Evolutionary conservation across 257 asterid genomes (phyloP), one percentile per base, ranked within the genome.

Genomic region (Gentiana dahurica): DNA sequence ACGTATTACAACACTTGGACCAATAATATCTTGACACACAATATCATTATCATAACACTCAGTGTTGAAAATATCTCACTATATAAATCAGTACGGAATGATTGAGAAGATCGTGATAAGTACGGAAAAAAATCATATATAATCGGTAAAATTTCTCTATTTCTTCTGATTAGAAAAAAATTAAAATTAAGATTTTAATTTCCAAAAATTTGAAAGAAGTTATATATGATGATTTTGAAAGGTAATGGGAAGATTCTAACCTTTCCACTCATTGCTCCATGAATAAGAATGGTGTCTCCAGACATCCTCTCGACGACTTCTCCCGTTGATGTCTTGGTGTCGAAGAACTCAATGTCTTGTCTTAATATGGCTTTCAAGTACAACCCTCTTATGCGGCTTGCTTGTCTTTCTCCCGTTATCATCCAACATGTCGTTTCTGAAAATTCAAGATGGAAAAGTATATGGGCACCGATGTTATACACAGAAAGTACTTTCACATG

Each of bases 231-330:
- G 24, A 24, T 24, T 34, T 13, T 48, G 34, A 35, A 39, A 34
- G 5, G 7, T 3, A 15, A 3, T 8, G 39, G 58, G 5, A 34
- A 15, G 11, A 2, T 34, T 2, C 57, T 64, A 51, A 87, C 95
- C 57, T 88, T 88, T 73, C 78, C 93, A 0, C 95, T 90, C 86
- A 88, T 80, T 55, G 96, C 95, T 32, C 85, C 94, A 74, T 88
- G 96, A 48, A 88, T 82, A 33, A 82, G 78, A 52, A 74, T 57
- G 45, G 71, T 67, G 36, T 82, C 81, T 1, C 79, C 91, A 6
- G 85, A 77, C 75, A 82, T 72, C 55, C 68, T 77, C 55, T 69
- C 78, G 0, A 79, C 68, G 49, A 77, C 68, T 55, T 82, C 85
- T 46, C 83, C 91, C 0, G 87, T 75, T 15, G 78, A 49, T 34